These are phyloP conservation scores for Melaleuca quinquenervia DNA, from an alignment of 345 rosid species.

Conservation along the genomic window DNA sequence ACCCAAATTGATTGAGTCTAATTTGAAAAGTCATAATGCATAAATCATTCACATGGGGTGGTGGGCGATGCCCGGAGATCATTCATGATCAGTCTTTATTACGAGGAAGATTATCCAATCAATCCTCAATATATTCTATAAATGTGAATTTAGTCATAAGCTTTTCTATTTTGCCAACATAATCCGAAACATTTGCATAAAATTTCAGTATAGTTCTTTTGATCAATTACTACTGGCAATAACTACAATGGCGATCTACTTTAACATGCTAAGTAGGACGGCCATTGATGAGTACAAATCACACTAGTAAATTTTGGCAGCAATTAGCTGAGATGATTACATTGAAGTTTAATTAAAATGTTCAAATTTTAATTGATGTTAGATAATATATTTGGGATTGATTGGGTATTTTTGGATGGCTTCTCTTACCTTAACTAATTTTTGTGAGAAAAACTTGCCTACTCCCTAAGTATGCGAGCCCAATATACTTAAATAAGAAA, in stretches of 20 bases:
- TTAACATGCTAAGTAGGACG: too few species aligned
- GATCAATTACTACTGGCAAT: not conserved
- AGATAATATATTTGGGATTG: not conserved
- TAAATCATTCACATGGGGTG: not conserved
- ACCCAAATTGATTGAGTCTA: not conserved
- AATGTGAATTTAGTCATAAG: not conserved
- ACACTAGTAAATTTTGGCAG: not conserved
- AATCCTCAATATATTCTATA: not conserved
- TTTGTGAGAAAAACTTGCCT: not conserved
- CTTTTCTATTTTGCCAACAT: not conserved
- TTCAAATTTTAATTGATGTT: not conserved
- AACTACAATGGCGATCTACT: accelerated
- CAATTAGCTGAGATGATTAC: not conserved
- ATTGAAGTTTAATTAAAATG: not conserved
- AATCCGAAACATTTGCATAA: not conserved
- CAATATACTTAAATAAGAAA: not conserved
- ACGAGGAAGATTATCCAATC: not conserved
- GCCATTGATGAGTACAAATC: not conserved
- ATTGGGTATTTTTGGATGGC: not conserved
- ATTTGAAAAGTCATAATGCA: not conserved
- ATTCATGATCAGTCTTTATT: not conserved
- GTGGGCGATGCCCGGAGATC: not conserved
- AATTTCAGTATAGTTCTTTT: not conserved
- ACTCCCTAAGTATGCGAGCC: not conserved
- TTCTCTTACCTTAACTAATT: not conserved